These are phyloP conservation scores for Oryza officinalis DNA, from an alignment of 176 grass and related monocot genomes.

Conservation along the genomic window DNA sequence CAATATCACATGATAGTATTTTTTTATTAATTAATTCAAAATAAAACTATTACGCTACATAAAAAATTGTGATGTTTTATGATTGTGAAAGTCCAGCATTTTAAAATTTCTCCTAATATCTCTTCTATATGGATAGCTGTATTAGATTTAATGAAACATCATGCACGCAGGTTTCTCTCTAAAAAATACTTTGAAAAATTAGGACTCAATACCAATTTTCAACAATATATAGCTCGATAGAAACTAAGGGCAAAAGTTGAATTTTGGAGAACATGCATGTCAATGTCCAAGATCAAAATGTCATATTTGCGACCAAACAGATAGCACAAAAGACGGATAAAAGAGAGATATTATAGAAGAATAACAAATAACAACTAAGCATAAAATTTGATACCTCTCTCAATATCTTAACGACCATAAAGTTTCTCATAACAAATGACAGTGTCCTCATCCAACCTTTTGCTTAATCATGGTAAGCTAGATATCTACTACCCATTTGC, in stretches of 20 bases:
- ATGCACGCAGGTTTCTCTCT: neutral
- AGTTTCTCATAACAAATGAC: neutral
- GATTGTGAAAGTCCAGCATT: neutral
- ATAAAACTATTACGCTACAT: neutral
- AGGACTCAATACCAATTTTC: too few relatives aligned
- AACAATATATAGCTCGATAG: neutral
- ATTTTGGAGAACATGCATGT: neutral
- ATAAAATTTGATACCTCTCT: too few relatives aligned
- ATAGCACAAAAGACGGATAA: neutral
- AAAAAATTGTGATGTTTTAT: neutral
- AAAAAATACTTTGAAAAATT: neutral
- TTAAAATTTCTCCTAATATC: neutral
- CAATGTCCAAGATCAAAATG: neutral
- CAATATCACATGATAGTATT: neutral
- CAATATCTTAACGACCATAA: too few relatives aligned
- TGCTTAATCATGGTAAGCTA: neutral
- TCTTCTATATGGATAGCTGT: neutral
- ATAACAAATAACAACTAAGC: too few relatives aligned
- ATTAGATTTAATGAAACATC: neutral
- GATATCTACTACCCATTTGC: neutral
- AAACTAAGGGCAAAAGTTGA: neutral
- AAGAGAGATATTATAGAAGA: neutral
- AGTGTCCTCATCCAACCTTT: neutral
- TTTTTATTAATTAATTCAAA: neutral
- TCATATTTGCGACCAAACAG: neutral